These are phyloP conservation scores for Penicillium subrubescens DNA, from an alignment of 495 filamentous ascomycete genomes.

Conservation along the genomic window DNA sequence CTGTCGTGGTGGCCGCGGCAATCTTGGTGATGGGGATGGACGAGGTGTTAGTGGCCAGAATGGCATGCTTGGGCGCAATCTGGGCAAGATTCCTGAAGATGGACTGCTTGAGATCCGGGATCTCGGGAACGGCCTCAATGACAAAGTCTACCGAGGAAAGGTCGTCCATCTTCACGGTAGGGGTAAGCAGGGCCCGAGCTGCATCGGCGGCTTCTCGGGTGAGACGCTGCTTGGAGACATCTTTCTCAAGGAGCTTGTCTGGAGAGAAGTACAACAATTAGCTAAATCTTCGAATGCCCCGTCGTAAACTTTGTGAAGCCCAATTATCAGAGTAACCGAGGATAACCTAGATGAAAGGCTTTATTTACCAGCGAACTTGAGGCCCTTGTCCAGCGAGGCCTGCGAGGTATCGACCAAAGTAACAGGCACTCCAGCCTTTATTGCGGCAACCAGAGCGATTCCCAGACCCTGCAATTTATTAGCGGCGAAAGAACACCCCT, in stretches of 20 bases:
- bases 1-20: slow-evolving; percentile 75
- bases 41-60: slow-evolving; percentile 96
- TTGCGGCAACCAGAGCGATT: slow-evolving; percentile 92
- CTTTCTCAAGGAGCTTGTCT: slow-evolving; percentile 93
- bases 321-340: neutral
- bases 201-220: slow-evolving; percentile 75
- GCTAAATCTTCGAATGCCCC: neutral
- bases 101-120: slow-evolving; percentile 77
- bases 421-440: slow-evolving; percentile 81
- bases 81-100: slow-evolving; percentile 86
- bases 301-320: neutral
- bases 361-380: slow-evolving; percentile 79
- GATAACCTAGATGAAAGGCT: neutral
- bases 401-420: slow-evolving; percentile 84
- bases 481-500: slow-evolving; percentile 14
- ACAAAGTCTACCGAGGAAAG: slow-evolving; percentile 91
- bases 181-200: slow-evolving; percentile 64
- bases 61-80: slow-evolving; percentile 81
- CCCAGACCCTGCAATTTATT: slow-evolving; percentile 73
- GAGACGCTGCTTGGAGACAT: slow-evolving; percentile 81
- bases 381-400: slow-evolving; percentile 84
- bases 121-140: slow-evolving; percentile 97
- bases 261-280: neutral
- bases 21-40: slow-evolving; percentile 97
- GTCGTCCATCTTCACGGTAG: slow-evolving; percentile 74